Conservation (phyloP, 1,139 yeast genomes). For the Tardiomyces digboiensis region DNA sequence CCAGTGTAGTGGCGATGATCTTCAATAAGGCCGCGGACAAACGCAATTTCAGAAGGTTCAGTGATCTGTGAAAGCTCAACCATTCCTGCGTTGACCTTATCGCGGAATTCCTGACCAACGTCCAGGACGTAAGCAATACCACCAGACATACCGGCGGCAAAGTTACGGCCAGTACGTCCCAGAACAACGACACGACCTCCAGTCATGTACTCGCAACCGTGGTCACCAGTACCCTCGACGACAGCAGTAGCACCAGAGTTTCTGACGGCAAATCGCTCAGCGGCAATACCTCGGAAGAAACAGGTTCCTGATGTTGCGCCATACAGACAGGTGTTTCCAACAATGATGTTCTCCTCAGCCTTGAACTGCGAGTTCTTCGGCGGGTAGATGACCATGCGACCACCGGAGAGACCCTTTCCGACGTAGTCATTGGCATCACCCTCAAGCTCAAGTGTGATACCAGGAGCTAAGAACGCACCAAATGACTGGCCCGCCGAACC, state of each 20-base stretch:
- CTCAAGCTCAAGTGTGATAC: slow-evolving; percentile 89
- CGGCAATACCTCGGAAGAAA: slow-evolving; percentile 94
- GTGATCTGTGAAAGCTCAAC: slow-evolving; percentile 70
- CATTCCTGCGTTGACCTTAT: slow-evolving; percentile 72
- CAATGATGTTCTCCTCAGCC: slow-evolving; percentile 92
- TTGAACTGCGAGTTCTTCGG: slow-evolving; percentile 76
- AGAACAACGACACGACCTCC: slow-evolving; percentile 96
- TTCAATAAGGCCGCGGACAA: slow-evolving; percentile 86
- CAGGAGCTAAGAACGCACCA: slow-evolving; percentile 96
- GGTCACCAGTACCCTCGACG: slow-evolving; percentile 96
- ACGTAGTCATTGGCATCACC: slow-evolving; percentile 99
- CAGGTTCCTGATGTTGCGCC: slow-evolving; percentile 97
- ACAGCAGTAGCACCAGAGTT: slow-evolving; percentile 98
- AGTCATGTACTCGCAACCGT: slow-evolving; percentile 99
- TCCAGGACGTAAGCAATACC: slow-evolving; percentile 97
- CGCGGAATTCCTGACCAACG: slow-evolving; percentile 85
- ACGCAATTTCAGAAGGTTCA: slow-evolving; percentile 91
- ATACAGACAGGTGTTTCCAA: slow-evolving; percentile 96
- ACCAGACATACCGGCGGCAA: slow-evolving; percentile 99
- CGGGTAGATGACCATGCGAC: slow-evolving; percentile 86
- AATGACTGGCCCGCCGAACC: slow-evolving; percentile 99
- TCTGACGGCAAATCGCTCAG: slow-evolving; percentile 97
- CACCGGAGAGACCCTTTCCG: slow-evolving; percentile 97
- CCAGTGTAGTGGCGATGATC: slow-evolving; percentile 94
- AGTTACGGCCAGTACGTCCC: slow-evolving; percentile 88